Evolutionary conservation across 2,329 filamentous ascomycete species (phyloP), one percentile per base, ranked within the genome.

Genomic region (Diaporthe sp.): DNA sequence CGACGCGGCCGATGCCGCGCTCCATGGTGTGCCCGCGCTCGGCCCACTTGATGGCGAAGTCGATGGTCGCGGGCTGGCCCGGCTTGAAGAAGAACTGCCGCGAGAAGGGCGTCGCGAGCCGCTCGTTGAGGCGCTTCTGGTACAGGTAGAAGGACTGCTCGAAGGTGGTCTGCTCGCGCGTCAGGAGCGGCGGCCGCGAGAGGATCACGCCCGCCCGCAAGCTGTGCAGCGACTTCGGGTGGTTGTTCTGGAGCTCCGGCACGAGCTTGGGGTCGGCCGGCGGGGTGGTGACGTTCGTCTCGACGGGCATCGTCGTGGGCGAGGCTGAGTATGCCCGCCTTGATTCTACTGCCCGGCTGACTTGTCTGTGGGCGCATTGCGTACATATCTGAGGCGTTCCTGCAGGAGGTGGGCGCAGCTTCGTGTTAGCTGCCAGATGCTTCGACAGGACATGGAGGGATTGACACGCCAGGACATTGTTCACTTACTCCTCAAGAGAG

Each of bases 61-160:
- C 96, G 70, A 95, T 88, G 79, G 96, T 94, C 12, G 92, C 89
- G 1, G 95, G 93, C 15, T 96, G 98, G 82, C 95, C 94, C 80
- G 92, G 92, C 88, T 98, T 98, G 90, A 96, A 98, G 90, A 98
- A 99, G 86, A 98, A 97, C 83, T 94, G 94, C 79, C 94, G 92
- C 74, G 94, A 94, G 85, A 98, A 99, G 2, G 96, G 94, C 6
- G 97, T 90, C 28, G 93, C 92, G 71, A 98, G 90, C 58, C 97
- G 94, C 88, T 99, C 97, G 85, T 98, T 98, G 76, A 99, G 90
- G 20, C 97, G 95, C 81, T 96, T 96, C 87, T 99, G 97, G 87
- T 99, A 99, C 84, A 99, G 95, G 88, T 94, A 98, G 86, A 94
- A 98, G 78, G 96, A 90, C 82, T 95, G 94, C 85, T 99, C 97